Evolutionary conservation across 108 stramenopile species (phyloP).

Genomic region (Discostella pseudostelligera): DNA sequence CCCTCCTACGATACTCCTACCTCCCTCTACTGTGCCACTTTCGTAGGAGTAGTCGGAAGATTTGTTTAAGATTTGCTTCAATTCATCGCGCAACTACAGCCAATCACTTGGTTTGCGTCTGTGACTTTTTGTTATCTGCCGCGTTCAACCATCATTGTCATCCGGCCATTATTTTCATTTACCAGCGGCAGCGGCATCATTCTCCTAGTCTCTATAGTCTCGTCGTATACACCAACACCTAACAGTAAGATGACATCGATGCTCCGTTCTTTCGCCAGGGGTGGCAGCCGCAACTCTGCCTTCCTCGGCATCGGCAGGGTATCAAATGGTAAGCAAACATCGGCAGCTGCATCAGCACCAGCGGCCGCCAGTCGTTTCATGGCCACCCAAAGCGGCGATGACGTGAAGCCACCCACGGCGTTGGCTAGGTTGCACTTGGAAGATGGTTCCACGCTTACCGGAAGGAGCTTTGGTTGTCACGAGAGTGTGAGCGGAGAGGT

Average conservation of each 20-base stretch:
- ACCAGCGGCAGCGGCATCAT: no score
- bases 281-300: constrained; percentile 17
- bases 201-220: background rate
- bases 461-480: constrained; percentile 76
- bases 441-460: constrained; percentile 75
- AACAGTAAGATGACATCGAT: constrained; percentile 28
- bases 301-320: constrained; percentile 9
- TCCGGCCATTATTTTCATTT: no score
- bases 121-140: no score
- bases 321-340: background rate
- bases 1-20: no score
- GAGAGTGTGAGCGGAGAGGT: constrained; percentile 80
- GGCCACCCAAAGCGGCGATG: constrained; percentile 68
- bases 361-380: constrained; percentile 27
- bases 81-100: no score
- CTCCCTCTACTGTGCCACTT: no score
- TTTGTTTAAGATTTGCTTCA: no score
- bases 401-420: constrained; percentile 65
- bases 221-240: background rate
- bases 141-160: no score
- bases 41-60: no score
- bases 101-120: no score
- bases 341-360: background rate
- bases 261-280: constrained; percentile 33
- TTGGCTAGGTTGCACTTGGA: constrained; percentile 79